Evolutionary conservation across 192 early-diverging fungal genomes (phyloP).

Genomic region (Backusella macrospora): DNA sequence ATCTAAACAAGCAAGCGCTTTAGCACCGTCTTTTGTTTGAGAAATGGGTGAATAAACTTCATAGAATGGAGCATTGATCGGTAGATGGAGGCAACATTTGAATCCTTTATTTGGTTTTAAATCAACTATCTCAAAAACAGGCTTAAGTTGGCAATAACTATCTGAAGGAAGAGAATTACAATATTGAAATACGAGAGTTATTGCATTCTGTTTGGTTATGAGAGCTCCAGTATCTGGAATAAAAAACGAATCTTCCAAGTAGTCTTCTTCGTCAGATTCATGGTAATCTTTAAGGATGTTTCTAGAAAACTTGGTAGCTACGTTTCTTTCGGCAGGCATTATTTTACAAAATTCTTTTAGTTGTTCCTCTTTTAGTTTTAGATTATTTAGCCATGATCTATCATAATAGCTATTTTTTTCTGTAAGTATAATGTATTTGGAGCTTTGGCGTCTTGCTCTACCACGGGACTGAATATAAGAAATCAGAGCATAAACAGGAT

Average conservation of each 20-base stretch:
- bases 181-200: conserved; percentile 67
- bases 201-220: conserved; percentile 68
- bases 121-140: conserved; percentile 49
- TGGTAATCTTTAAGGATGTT: conserved; percentile 22
- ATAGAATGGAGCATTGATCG: conserved; percentile 63
- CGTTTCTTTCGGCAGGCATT: conserved; percentile 45
- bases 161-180: conserved; percentile 72
- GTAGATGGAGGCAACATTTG: conserved; percentile 55
- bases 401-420: conserved; percentile 43
- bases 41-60: conserved; percentile 51
- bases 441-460: conserved; percentile 73
- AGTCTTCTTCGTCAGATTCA: conserved; percentile 41
- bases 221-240: conserved; percentile 68
- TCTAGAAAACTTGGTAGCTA: conserved; percentile 21
- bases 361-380: conserved; percentile 50
- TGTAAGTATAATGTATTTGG: conserved; percentile 79
- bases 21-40: conserved; percentile 61
- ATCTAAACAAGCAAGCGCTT: conserved; percentile 70
- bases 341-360: conserved; percentile 63
- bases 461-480: conserved; percentile 89
- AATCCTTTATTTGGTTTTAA: conserved; percentile 28
- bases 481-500: conserved; percentile 68
- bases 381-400: conserved; percentile 31
- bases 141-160: conserved; percentile 49
- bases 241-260: conserved; percentile 54